Percentiles rank a stretch among this genome's conserved stretches.
Conservation (phyloP, 768 basidiomycete genomes). For the Pisolithus albus region DNA sequence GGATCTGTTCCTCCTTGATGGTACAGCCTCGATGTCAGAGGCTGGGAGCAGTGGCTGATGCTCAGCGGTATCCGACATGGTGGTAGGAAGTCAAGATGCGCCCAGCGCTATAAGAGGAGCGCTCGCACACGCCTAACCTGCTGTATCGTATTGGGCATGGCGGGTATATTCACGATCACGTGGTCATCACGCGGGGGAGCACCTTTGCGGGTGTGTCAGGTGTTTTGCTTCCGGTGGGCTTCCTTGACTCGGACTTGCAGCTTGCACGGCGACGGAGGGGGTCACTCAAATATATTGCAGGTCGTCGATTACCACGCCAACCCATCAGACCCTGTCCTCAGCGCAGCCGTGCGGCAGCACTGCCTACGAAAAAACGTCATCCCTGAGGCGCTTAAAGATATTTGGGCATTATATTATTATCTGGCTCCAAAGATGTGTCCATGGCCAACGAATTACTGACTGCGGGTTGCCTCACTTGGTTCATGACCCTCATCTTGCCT, state of each 20-base stretch:
- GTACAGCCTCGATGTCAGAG: slow-evolving; percentile 13
- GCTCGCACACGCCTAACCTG: background rate
- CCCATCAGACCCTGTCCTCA: background rate
- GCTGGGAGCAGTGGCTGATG: slow-evolving; percentile 40
- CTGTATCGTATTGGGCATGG: background rate
- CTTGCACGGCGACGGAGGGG: background rate
- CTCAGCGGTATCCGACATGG: slow-evolving; percentile 36
- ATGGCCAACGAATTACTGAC: background rate
- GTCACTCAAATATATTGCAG: background rate
- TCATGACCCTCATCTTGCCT: slow-evolving; percentile 1
- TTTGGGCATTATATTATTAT: too few species aligned
- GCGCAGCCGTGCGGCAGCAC: background rate
- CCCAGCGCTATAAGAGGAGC: slow-evolving; percentile 1
- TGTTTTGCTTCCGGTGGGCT: too few species aligned
- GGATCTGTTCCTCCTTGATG: slow-evolving; percentile 1
- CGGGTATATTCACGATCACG: slow-evolving; percentile 19
- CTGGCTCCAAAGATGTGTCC: background rate
- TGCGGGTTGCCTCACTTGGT: background rate
- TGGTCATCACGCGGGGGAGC: background rate
- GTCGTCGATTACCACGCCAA: too few species aligned
- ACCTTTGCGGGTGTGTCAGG: too few species aligned
- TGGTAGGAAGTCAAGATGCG: slow-evolving; percentile 17
- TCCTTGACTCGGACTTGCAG: background rate
- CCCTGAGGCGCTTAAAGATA: background rate
- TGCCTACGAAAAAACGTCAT: background rate